Percentiles rank a stretch among this genome's conserved stretches.
phyloP scores from a whole-genome alignment of 2,329 filamentous ascomycete species.

The Phaeophleospora eucalypticola region DNA sequence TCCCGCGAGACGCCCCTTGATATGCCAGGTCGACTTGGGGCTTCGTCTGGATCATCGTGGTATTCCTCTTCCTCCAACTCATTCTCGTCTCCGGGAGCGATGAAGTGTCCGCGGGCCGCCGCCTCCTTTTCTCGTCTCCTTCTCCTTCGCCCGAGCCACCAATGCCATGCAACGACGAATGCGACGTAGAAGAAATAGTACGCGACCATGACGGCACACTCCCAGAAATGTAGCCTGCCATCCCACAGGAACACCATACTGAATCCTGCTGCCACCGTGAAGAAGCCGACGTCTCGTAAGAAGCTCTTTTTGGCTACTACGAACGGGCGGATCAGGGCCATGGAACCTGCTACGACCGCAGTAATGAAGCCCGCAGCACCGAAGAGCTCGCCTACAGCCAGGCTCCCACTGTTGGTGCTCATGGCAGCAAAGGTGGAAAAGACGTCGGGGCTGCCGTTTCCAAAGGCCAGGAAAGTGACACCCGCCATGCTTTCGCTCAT shows the following conservation, averaged over 20 bases:
- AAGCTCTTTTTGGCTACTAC: slow-evolving; percentile 86
- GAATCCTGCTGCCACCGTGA: slow-evolving; percentile 80
- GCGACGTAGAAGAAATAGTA: slow-evolving; percentile 89
- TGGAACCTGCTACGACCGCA: slow-evolving; percentile 90
- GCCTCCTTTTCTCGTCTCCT: slow-evolving; percentile 62
- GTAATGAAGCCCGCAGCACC: slow-evolving; percentile 96
- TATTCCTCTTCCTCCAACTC: slow-evolving; percentile 50
- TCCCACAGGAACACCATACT: slow-evolving; percentile 84
- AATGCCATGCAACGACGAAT: slow-evolving; percentile 89
- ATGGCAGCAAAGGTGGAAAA: slow-evolving; percentile 99
- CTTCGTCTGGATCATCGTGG: slow-evolving; percentile 50
- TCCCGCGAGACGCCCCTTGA: slow-evolving; percentile 50
- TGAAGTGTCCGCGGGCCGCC: slow-evolving; percentile 69
- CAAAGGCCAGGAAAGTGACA: slow-evolving; percentile 93
- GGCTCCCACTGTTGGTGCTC: slow-evolving; percentile 92
- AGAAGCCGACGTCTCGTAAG: slow-evolving; percentile 86
- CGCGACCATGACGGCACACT: slow-evolving; percentile 82
- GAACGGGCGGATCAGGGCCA: slow-evolving; percentile 95
- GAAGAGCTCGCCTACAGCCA: slow-evolving; percentile 92
- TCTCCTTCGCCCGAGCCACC: slow-evolving; percentile 66
- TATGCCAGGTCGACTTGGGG: slow-evolving; percentile 34
- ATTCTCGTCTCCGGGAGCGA: slow-evolving; percentile 57
- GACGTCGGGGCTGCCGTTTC: slow-evolving; percentile 95
- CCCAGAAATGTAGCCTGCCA: slow-evolving; percentile 79
- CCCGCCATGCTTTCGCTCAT: slow-evolving; percentile 95